Conservation (phyloP, 345 rosid species). For the Populus nigra region DNA sequence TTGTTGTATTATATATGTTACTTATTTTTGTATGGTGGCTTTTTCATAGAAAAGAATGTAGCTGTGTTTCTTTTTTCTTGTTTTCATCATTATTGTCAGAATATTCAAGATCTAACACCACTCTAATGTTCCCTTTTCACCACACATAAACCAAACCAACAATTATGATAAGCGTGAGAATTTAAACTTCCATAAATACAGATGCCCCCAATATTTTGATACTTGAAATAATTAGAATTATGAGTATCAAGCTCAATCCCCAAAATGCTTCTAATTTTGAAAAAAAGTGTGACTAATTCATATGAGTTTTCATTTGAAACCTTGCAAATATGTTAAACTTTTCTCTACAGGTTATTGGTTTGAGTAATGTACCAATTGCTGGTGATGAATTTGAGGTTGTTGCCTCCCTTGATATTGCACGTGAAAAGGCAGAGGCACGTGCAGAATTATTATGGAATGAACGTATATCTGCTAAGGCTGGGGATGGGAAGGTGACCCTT, state of each 20-base stretch:
- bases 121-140: not conserved
- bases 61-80: not conserved
- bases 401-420: slow-evolving; percentile 78
- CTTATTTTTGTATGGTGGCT: not conserved
- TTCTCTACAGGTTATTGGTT: slow-evolving; percentile 74
- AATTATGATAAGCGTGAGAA: not conserved
- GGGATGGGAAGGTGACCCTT: slow-evolving; percentile 93
- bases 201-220: not conserved
- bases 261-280: not conserved
- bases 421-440: slow-evolving; percentile 76
- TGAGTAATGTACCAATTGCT: slow-evolving; percentile 76
- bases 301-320: not conserved
- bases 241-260: not conserved
- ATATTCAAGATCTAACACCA: not conserved
- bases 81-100: not conserved
- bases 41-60: not conserved
- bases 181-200: not conserved
- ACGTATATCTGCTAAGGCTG: slow-evolving; percentile 87
- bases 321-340: slow-evolving; percentile 14
- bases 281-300: not conserved
- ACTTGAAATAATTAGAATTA: not conserved
- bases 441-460: slow-evolving; percentile 68
- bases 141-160: not conserved
- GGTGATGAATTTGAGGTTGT: slow-evolving; percentile 95
- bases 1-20: not conserved